Base-by-base conservation (phyloP, 192 early-diverging fungal species). In the Paraglomus brasilianum region DNA sequence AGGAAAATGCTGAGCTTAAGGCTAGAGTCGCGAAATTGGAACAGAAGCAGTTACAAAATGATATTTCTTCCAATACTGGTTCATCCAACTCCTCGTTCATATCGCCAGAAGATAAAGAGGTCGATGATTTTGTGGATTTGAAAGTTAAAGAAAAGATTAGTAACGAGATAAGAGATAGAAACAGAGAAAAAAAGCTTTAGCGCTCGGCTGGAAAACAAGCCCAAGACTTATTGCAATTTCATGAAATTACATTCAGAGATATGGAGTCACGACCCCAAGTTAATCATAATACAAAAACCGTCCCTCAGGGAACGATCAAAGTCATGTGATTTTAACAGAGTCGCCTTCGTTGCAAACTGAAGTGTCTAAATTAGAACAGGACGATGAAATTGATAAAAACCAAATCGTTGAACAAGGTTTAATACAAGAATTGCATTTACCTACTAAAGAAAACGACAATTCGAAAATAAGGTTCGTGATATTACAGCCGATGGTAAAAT, bases 41-140 rank as follows among this genome's bases (percentile, higher is more conserved):
- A 56, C 53, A 56, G 53, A 22, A 56, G 53, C 53, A 56, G 53
- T 56, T 21, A 6, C 11, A 56, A 56, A 56, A 56, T 4, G 53
- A 56, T 56, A 56, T 56, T 55, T 56, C 53, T 56, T 56, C 53
- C 53, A 56, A 56, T 56, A 56, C 53, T 21, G 10, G 53, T 56
- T 30, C 53, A 56, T 30, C 53, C 1, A 56, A 56, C 48, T 49
- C 48, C 48, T 4, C 48, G 52, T 24, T 24, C 21, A 56, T 17
- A 56, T 56, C 53, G 6, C 6, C 21, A 56, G 57, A 59, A 38
- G 57, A 59, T 15, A 39, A 59, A 5, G 57, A 59, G 57, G 41
- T 59, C 19, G 57, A 59, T 41, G 36, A 59, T 38, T 59, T 59
- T 17, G 5, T 58, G 40, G 56, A 58, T 58, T 58, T 30, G 22